Evolutionary conservation across 2,329 filamentous ascomycete species (phyloP), one percentile per base, ranked within the genome.

Genomic region (Microcera coccophila): DNA sequence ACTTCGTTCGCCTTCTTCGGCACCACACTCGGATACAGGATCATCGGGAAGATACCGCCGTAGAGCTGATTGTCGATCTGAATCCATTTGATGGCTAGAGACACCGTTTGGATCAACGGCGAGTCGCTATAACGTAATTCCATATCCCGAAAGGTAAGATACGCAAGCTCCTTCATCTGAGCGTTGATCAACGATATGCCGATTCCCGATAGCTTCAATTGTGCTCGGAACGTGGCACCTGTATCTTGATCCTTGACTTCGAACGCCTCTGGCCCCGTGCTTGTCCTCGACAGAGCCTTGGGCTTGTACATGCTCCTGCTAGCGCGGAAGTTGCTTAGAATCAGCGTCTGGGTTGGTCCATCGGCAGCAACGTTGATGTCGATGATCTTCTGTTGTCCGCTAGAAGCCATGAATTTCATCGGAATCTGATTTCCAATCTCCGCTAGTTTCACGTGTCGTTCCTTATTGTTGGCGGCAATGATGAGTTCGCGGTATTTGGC

Each of bases 51-150:
- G 55, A 98, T 90, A 19, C 94, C 93, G 20, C 94, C 94, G 59
- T 98, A 98, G 12, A 98, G 79, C 65, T 98, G 93, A 57, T 98
- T 98, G 67, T 98, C 93, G 55, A 98, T 87, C 66, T 98, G 93
- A 20, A 98, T 93, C 94, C 94, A 98, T 65, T 98, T 97, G 62
- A 97, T 85, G 0, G 89, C 87, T 38, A 93, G 74, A 36, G 88
- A 91, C 48, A 96, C 69, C 1, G 90, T 97, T 66, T 98, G 93
- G 61, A 95, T 95, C 14, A 96, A 73, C 15, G 83, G 79, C n/a
- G 93, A 97, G 59, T 98, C 93, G 42, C 83, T 89, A 66, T 93
- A 95, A 48, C 90, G 90, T 50, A 98, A 70, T 55, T 93, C 84
- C 19, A 97, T 87, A 49, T 95, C 91, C 38, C 91, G 79, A 67